These are phyloP conservation scores for Talaromyces sp. DNA, from an alignment of 2,329 filamentous ascomycete genomes.

Conservation along the genomic window DNA sequence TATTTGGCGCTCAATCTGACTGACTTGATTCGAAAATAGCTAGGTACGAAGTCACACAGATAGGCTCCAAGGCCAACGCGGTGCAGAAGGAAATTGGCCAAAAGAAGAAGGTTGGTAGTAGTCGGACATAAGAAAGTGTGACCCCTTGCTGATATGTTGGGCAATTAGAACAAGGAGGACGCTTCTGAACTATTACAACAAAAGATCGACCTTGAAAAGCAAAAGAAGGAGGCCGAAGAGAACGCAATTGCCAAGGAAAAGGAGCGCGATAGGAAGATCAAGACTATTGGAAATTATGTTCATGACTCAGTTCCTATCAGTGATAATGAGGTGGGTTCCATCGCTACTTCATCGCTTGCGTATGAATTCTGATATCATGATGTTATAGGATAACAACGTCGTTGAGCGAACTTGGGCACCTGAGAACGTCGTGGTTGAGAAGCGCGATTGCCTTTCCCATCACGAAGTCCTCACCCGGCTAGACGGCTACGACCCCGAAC, in stretches of 20 bases:
- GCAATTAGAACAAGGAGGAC: slow-evolving; percentile 71
- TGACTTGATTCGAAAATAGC: slow-evolving; percentile 46
- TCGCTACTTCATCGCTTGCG: neutral
- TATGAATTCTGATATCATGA: neutral
- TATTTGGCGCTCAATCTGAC: neutral
- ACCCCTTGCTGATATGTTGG: neutral
- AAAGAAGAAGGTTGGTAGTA: slow-evolving; percentile 72
- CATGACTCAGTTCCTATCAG: slow-evolving; percentile 82
- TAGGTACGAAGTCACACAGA: slow-evolving; percentile 73
- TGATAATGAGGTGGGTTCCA: slow-evolving; percentile 65
- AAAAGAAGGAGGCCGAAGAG: slow-evolving; percentile 77
- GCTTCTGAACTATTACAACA: slow-evolving; percentile 74
- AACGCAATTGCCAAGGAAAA: slow-evolving; percentile 71
- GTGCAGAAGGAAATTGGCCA: slow-evolving; percentile 84
- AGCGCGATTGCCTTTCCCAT: slow-evolving; percentile 78
- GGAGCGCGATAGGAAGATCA: slow-evolving; percentile 71
- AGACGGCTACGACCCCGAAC: slow-evolving; percentile 88
- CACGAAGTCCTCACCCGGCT: slow-evolving; percentile 88
- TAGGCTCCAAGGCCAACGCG: slow-evolving; percentile 80
- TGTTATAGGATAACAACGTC: slow-evolving; percentile 70
- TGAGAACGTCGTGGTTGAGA: slow-evolving; percentile 68
- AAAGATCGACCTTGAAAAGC: slow-evolving; percentile 72
- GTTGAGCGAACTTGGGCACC: slow-evolving; percentile 77
- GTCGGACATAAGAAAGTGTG: neutral
- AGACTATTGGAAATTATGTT: slow-evolving; percentile 85